Evolutionary conservation across 2,329 filamentous ascomycete species (phyloP).

Genomic region (Venturia asperata): DNA sequence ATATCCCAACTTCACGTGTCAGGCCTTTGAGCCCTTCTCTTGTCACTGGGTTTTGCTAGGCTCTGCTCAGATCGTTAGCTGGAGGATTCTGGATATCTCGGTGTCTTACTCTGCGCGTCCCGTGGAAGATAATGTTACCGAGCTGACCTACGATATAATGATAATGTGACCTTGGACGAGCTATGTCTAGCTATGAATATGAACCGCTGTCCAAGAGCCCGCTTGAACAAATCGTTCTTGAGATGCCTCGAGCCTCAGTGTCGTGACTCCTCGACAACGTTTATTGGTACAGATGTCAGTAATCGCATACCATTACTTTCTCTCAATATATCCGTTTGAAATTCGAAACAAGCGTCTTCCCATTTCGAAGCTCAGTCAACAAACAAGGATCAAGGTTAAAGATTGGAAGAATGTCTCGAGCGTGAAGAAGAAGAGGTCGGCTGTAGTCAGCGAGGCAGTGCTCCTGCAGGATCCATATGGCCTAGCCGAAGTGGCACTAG

Average conservation of each 20-base stretch:
- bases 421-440: background rate
- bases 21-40: background rate
- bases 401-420: background rate
- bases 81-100: background rate
- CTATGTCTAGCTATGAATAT: background rate
- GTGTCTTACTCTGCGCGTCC: background rate
- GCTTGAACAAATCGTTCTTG: background rate
- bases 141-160: background rate
- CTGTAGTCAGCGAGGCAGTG: conserved; percentile 8
- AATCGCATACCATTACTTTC: background rate
- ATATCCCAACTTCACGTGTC: too few relatives aligned
- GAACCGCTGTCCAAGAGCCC: background rate
- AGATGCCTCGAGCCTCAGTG: background rate
- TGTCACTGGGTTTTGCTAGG: background rate
- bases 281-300: background rate
- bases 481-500: background rate
- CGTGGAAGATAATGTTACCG: background rate
- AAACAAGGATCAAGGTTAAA: background rate
- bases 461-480: background rate
- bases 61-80: background rate
- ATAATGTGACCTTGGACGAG: background rate
- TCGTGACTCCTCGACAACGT: background rate
- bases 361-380: background rate
- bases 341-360: background rate
- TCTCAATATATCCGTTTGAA: background rate